phyloP scores from a whole-genome alignment of 139 green algal genomes.

The Coelastrella sp. region DNA sequence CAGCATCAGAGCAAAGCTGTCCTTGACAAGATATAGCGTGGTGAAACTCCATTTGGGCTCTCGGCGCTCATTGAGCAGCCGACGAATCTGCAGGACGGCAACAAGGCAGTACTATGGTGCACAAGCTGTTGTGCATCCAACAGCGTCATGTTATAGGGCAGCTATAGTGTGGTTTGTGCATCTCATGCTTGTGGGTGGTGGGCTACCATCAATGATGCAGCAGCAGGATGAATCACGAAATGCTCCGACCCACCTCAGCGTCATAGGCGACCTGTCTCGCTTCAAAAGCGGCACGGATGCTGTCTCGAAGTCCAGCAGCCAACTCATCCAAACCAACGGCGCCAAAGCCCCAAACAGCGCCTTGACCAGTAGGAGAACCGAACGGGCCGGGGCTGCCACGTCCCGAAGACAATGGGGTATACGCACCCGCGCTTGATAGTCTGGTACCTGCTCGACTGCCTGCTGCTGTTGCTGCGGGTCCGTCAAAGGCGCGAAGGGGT shows the following conservation, averaged over 20 bases:
- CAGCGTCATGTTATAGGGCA: no score
- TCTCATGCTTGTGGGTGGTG: no score
- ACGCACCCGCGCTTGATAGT: neutral
- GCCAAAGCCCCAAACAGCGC: neutral
- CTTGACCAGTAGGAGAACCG: neutral
- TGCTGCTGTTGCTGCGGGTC: constrained; percentile 19
- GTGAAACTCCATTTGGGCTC: constrained; percentile 80
- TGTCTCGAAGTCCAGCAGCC: constrained; percentile 70
- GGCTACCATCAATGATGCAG: no score
- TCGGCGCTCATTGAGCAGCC: constrained; percentile 73
- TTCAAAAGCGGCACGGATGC: constrained; percentile 80
- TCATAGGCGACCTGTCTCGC: constrained; percentile 79
- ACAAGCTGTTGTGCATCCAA: neutral
- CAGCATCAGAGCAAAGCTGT: constrained; percentile 87
- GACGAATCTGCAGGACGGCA: constrained; percentile 62
- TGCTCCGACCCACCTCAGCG: constrained; percentile 71
- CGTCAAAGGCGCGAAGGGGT: constrained; percentile 30
- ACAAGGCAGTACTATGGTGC: neutral
- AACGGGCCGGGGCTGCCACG: neutral
- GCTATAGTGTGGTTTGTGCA: no score
- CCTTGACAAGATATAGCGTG: constrained; percentile 90
- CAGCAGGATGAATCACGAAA: no score
- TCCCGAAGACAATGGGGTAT: no score
- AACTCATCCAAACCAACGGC: constrained; percentile 73
- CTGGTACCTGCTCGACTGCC: neutral